These are phyloP conservation scores for Verticillium nubilum DNA, from an alignment of 2,329 filamentous ascomycete species.

Conservation along the genomic window DNA sequence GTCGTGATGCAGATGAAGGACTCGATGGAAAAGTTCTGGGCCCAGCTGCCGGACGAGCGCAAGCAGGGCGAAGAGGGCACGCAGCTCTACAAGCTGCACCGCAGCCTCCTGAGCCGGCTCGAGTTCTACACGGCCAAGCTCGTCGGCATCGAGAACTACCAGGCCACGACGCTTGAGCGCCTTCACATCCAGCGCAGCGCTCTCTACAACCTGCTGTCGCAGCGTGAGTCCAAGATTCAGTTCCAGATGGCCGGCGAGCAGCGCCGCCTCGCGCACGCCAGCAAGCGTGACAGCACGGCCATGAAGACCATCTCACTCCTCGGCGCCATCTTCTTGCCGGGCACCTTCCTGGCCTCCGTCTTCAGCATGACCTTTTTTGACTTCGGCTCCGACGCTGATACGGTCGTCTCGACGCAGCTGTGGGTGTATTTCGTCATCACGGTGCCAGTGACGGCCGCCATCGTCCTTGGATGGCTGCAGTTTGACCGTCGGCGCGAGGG, in stretches of 20 bases:
- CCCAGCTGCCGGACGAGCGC: slow-evolving; percentile 13
- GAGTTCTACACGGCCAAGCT: slow-evolving; percentile 59
- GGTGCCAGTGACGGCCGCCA: slow-evolving; percentile 48
- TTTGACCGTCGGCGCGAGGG: slow-evolving; percentile 46
- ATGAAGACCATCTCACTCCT: slow-evolving; percentile 63
- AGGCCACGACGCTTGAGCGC: slow-evolving; percentile 55
- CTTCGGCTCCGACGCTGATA: slow-evolving; percentile 39
- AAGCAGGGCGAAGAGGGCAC: slow-evolving; percentile 15
- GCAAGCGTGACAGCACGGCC: slow-evolving; percentile 56
- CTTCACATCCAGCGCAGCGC: slow-evolving; percentile 57
- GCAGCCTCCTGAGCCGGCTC: slow-evolving; percentile 46
- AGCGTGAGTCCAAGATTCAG: slow-evolving; percentile 59
- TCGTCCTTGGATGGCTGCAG: slow-evolving; percentile 50
- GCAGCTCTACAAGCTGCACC: slow-evolving; percentile 39
- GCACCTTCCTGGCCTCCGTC: slow-evolving; percentile 56
- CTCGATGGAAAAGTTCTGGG: slow-evolving; percentile 40
- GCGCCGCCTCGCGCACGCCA: slow-evolving; percentile 52
- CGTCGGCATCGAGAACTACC: slow-evolving; percentile 57
- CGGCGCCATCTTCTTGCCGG: slow-evolving; percentile 58
- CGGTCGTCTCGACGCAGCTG: slow-evolving; percentile 43
- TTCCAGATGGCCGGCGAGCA: slow-evolving; percentile 58
- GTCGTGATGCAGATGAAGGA: slow-evolving; percentile 43
- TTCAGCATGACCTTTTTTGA: slow-evolving; percentile 66
- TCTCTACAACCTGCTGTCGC: slow-evolving; percentile 61
- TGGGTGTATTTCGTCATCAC: slow-evolving; percentile 62